Percentiles rank a stretch among this genome's conserved stretches.
Evolutionary conservation across 306 rosid species (phyloP).

Genomic region (Cucumis cinereus): DNA sequence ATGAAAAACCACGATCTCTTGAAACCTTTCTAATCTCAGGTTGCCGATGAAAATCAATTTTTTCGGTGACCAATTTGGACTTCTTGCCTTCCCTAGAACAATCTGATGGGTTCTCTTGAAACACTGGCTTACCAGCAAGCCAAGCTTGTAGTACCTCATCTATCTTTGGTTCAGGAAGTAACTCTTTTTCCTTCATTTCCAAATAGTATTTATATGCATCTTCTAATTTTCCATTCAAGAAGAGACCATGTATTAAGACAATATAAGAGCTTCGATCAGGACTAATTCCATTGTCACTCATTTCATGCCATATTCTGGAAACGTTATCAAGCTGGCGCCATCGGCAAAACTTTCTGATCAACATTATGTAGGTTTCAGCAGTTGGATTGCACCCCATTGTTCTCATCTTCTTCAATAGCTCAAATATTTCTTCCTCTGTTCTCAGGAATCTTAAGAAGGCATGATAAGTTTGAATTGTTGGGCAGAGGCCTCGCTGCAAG

Average conservation of each 20-base stretch:
- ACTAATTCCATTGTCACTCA: constrained; percentile 44
- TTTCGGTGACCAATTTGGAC: constrained; percentile 16
- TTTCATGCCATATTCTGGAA: constrained; percentile 56
- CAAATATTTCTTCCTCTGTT: constrained; percentile 51
- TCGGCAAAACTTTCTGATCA: constrained; percentile 77
- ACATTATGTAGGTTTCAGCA: constrained; percentile 70
- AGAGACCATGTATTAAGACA: constrained; percentile 79
- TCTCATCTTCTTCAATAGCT: constrained; percentile 55
- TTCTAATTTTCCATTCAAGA: constrained; percentile 58
- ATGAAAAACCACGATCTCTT: constrained; percentile 66
- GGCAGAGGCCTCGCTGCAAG: constrained; percentile 34
- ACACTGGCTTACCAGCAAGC: constrained; percentile 43
- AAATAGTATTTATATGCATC: constrained; percentile 60
- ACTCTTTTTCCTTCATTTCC: constrained; percentile 72
- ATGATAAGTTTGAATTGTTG: constrained; percentile 70
- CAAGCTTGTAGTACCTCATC: constrained; percentile 66
- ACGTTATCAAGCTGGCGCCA: constrained; percentile 68
- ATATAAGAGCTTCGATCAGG: constrained; percentile 76
- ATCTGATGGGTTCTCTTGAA: constrained; percentile 19
- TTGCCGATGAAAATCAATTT: constrained; percentile 32
- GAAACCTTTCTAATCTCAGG: constrained; percentile 52
- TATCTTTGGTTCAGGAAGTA: constrained; percentile 60
- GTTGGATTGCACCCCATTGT: constrained; percentile 43
- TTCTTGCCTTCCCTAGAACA: constrained; percentile 15
- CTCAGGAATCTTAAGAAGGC: constrained; percentile 55